phyloP scores from a whole-genome alignment of 2,329 filamentous ascomycete genomes.

The Aureobasidium uvarum region DNA sequence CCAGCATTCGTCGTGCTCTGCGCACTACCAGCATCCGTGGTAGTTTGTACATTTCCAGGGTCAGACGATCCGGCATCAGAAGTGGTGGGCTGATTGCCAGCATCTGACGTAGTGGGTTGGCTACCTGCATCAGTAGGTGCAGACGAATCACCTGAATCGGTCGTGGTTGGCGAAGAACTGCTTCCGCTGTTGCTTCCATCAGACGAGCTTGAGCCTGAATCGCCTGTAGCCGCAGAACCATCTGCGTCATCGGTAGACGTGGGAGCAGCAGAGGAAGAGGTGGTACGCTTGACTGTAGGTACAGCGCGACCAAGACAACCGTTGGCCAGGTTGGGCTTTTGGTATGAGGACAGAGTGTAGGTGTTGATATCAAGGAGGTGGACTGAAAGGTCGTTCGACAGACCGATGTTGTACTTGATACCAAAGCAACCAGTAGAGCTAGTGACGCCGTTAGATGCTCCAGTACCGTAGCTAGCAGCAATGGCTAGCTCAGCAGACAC shows the following conservation, averaged over 20 bases:
- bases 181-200: background rate
- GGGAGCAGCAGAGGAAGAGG: constrained; percentile 3
- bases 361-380: constrained; percentile 7
- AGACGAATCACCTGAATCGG: background rate
- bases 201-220: background rate
- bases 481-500: constrained; percentile 22
- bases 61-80: background rate
- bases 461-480: constrained; percentile 17
- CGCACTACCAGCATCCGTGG: background rate
- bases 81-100: background rate
- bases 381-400: constrained; percentile 25
- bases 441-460: constrained; percentile 16
- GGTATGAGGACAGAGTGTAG: constrained; percentile 2
- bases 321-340: constrained; percentile 9
- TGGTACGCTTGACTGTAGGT: constrained; percentile 1
- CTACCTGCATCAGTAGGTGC: background rate
- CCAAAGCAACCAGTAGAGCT: constrained; percentile 27
- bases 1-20: background rate
- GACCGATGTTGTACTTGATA: constrained; percentile 27
- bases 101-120: background rate
- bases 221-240: background rate
- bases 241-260: background rate
- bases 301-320: constrained; percentile 23
- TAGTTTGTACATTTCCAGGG: background rate
- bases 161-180: background rate